These are phyloP conservation scores for Tagetes patula DNA, from an alignment of 129 eudicot species.

Conservation along the genomic window DNA sequence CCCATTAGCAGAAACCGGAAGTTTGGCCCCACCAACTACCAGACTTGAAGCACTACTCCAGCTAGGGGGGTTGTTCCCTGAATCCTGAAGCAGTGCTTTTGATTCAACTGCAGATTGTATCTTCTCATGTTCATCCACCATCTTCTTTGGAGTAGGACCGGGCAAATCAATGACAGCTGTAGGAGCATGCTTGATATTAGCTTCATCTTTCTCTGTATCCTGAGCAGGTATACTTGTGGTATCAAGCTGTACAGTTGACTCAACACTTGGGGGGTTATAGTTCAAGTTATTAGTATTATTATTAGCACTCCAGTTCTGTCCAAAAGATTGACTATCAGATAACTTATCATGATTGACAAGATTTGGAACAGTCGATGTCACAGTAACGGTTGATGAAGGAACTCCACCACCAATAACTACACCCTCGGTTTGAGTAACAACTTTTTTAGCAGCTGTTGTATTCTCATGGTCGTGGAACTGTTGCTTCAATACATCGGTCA, in stretches of 20 bases:
- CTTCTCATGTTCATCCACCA: constrained; percentile 10
- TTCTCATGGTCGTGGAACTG: constrained; percentile 29
- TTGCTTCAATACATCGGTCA: constrained; percentile 66
- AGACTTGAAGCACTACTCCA: constrained; percentile 66
- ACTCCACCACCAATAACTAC: constrained; percentile 24
- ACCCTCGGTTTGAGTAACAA: constrained; percentile 28
- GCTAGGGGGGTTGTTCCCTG: constrained; percentile 44
- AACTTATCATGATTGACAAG: constrained; percentile 36
- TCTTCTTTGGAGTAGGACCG: constrained; percentile 47
- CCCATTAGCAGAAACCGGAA: constrained; percentile 54
- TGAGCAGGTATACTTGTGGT: background rate
- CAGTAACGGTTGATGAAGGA: constrained; percentile 29
- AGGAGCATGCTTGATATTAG: constrained; percentile 28
- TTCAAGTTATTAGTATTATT: constrained; percentile 33
- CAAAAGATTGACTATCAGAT: constrained; percentile 50
- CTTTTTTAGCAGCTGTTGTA: constrained; percentile 11
- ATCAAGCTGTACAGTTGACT: constrained; percentile 31
- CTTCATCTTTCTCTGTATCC: constrained; percentile 21
- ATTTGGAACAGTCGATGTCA: background rate
- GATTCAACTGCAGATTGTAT: constrained; percentile 33
- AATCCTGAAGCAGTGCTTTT: constrained; percentile 42
- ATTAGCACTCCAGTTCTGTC: constrained; percentile 41
- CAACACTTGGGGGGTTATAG: constrained; percentile 28
- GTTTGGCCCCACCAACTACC: constrained; percentile 46
- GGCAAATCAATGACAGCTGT: constrained; percentile 43